Base-by-base conservation (phyloP, 2,329 filamentous ascomycete species). In the Cladophialophora chaetospira region DNA sequence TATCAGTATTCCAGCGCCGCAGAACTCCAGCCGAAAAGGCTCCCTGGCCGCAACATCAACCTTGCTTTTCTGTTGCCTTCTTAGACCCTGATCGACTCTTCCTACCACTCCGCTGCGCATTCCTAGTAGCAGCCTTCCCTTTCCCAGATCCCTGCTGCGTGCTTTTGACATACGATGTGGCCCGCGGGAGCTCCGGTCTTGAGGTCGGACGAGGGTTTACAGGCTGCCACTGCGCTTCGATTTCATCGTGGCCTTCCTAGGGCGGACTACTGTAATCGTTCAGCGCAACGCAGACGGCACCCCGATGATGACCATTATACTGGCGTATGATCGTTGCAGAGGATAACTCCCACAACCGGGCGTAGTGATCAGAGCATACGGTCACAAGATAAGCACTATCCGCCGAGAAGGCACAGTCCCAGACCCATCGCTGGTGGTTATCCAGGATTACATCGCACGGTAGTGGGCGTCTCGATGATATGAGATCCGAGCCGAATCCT, bases 321-420 rank as follows among this genome's bases (percentile, higher is more conserved):
- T 97, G 92, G 44, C 92, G 82, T 66, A 97, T 97, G 63, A 97
- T 92, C 67, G 87, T 87, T 72, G 95, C 91, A 64, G 87, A 91
- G 62, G 81, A 79, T 62, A 97, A 78, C 77, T 97, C 92, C 92
- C 92, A 97, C 55, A 97, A 76, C 15, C 92, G 82, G 2, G 92
- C 92, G 70, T 96, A 97, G 72, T 97, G 92, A 70, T 97, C 92
- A 38, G 88, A 93, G 71, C 91, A 96, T 4, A 92, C 91, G 0
- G 92, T 97, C 10, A 97, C 92, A 5, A 97, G 79, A 69, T 97
- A 97, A 0, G 92, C 92, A 29, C 88, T 92, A 71, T 97, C 92
- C 23, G 92, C 92, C 60, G 88, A 93, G 74, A 97, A 97, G 0
- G 92, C 92, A 68, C 92, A 97, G 72, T 97, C 92, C 92, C 92